A percentile compares a stretch with the other conserved stretches of the same genome.
Evolutionary conservation across 148 eudicot genomes (phyloP).

Genomic region (Vaccinium darrowii): DNA sequence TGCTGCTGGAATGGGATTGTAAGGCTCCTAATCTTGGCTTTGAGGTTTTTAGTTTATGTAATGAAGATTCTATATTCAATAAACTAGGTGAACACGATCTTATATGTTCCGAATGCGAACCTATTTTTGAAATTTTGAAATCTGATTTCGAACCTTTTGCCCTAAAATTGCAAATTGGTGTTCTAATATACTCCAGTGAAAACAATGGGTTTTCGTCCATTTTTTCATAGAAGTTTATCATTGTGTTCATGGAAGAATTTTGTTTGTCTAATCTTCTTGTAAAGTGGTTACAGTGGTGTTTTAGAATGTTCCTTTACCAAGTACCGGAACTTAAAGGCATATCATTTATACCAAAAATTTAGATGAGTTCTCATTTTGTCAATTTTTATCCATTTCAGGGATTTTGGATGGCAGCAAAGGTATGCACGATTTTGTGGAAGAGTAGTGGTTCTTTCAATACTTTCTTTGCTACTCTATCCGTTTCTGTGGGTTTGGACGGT

Average conservation of each 20-base stretch:
- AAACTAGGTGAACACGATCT: neutral
- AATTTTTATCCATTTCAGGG: slow-evolving; percentile 45
- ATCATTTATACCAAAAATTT: neutral
- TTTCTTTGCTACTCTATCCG: slow-evolving; percentile 74
- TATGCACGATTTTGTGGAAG: slow-evolving; percentile 90
- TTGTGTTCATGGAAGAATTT: neutral
- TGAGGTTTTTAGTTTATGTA: neutral
- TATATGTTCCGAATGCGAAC: neutral
- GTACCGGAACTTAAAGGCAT: neutral
- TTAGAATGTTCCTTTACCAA: neutral
- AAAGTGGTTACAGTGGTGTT: neutral
- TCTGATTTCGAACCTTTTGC: neutral
- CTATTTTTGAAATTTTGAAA: neutral
- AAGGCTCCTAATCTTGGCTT: slow-evolving; percentile 35
- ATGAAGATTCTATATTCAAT: neutral
- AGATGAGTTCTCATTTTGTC: neutral
- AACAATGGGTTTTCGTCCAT: neutral
- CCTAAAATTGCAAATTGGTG: neutral
- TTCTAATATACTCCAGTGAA: neutral
- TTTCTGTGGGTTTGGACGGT: slow-evolving; percentile 93
- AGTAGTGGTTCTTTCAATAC: slow-evolving; percentile 73
- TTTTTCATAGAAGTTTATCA: neutral
- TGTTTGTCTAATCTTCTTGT: neutral
- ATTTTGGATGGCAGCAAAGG: slow-evolving; percentile 93
- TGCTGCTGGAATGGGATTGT: slow-evolving; percentile 98